Evolutionary conservation across 2,329 filamentous ascomycete genomes (phyloP).

Genomic region (Colletotrichum salicis): DNA sequence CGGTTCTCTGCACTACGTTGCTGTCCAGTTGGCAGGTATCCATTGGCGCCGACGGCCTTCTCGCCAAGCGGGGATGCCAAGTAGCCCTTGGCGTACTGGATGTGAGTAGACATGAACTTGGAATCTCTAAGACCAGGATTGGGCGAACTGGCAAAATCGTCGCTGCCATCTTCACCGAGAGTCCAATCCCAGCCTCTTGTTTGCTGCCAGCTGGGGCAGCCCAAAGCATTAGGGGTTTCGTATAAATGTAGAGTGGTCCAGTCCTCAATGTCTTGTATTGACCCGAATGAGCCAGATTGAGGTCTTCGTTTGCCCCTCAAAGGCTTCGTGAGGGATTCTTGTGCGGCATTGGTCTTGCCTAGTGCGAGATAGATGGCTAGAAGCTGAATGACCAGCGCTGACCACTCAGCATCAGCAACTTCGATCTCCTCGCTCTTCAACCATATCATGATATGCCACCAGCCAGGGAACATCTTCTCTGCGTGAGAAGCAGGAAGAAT

Average conservation of each 20-base stretch:
- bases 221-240: slow-evolving; percentile 59
- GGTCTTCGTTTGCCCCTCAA: slow-evolving; percentile 44
- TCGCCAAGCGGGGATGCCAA: slow-evolving; percentile 68
- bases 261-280: slow-evolving; percentile 50
- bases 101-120: slow-evolving; percentile 62
- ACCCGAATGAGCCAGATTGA: slow-evolving; percentile 49
- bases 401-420: slow-evolving; percentile 73
- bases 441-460: slow-evolving; percentile 82
- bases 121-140: slow-evolving; percentile 40
- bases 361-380: slow-evolving; percentile 73
- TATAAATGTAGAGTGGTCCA: slow-evolving; percentile 60
- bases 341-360: slow-evolving; percentile 51
- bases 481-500: slow-evolving; percentile 68
- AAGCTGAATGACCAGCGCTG: slow-evolving; percentile 71
- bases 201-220: slow-evolving; percentile 68
- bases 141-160: slow-evolving; percentile 43
- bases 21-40: slow-evolving; percentile 73
- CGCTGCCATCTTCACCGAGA: slow-evolving; percentile 62
- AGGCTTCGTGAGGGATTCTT: neutral
- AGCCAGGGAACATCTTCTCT: slow-evolving; percentile 73
- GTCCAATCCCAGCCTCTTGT: slow-evolving; percentile 78
- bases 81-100: slow-evolving; percentile 73
- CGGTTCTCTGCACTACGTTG: slow-evolving; percentile 65
- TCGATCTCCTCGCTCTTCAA: slow-evolving; percentile 60
- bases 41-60: slow-evolving; percentile 60